A percentile compares a stretch with the other conserved stretches of the same genome.
phyloP scores from a whole-genome alignment of 78 protist genomes.

The Dictyostelium firmibasis region DNA sequence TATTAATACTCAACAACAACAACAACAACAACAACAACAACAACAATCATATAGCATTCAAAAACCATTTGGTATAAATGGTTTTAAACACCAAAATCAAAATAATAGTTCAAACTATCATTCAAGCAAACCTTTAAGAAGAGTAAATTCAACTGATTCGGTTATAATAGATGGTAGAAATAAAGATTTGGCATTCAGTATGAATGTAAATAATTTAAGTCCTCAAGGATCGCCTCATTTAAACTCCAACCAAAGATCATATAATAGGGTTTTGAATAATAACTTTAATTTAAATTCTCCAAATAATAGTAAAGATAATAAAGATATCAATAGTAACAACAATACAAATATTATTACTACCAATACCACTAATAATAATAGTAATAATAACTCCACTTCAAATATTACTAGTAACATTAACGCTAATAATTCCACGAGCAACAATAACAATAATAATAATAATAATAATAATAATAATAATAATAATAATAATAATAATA shows the following conservation, averaged over 20 bases:
- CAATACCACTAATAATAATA: not conserved
- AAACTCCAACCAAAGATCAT: conserved; percentile 12
- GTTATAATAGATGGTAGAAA: conserved; percentile 37
- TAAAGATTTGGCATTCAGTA: conserved; percentile 5
- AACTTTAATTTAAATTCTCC: not conserved
- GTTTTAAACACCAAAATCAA: not conserved
- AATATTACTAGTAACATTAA: too few relatives aligned
- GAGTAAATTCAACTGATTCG: conserved; percentile 68
- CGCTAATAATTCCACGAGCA: too few relatives aligned
- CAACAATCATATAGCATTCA: not conserved
- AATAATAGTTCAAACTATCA: not conserved
- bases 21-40: conserved; percentile 12
- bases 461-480: not conserved
- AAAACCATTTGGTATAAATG: not conserved
- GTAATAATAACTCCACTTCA: not conserved
- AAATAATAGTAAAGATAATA: conserved; percentile 3
- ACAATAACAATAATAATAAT: not conserved
- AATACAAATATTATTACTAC: not conserved
- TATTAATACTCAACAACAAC: not conserved
- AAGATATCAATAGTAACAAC: not conserved
- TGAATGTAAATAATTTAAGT: conserved; percentile 4
- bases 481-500: not conserved
- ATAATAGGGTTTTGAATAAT: not conserved
- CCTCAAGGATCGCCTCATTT: conserved; percentile 21
- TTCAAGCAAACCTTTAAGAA: conserved; percentile 33